phyloP scores from a whole-genome alignment of 1,284 basidiomycete genomes.

The Rhodofomes roseus region DNA sequence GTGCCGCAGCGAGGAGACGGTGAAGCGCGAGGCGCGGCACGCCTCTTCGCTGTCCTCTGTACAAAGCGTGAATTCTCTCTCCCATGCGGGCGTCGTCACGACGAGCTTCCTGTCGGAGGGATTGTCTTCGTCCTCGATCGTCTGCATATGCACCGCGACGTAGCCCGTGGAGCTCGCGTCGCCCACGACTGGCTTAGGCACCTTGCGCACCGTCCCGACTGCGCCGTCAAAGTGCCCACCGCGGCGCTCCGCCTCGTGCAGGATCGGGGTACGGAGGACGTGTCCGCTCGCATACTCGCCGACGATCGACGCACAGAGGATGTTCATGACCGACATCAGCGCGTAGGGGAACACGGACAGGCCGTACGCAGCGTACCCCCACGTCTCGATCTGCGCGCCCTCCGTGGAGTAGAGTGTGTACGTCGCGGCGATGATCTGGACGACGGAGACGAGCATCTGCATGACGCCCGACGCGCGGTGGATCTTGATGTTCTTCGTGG shows the following conservation, averaged over 20 bases:
- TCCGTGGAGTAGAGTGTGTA: not conserved
- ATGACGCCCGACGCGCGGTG: not conserved
- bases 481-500: not conserved
- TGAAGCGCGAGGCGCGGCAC: not conserved
- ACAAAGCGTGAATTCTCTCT: not conserved
- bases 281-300: not conserved
- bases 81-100: not conserved
- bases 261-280: not conserved
- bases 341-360: constrained; percentile 1
- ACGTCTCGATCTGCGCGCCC: not conserved
- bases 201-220: not conserved
- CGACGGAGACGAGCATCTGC: constrained; percentile 1
- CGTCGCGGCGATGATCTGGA: not conserved
- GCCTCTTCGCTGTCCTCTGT: not conserved
- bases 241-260: not conserved
- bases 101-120: not conserved
- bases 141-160: not conserved
- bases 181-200: not conserved
- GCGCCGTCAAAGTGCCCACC: not conserved
- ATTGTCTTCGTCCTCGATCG: not conserved
- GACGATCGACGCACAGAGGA: not conserved
- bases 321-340: not conserved
- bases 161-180: not conserved
- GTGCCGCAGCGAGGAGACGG: not conserved
- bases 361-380: not conserved